These are phyloP conservation scores for Coemansia biformis DNA, from an alignment of 192 early-diverging fungal genomes.

Conservation along the genomic window DNA sequence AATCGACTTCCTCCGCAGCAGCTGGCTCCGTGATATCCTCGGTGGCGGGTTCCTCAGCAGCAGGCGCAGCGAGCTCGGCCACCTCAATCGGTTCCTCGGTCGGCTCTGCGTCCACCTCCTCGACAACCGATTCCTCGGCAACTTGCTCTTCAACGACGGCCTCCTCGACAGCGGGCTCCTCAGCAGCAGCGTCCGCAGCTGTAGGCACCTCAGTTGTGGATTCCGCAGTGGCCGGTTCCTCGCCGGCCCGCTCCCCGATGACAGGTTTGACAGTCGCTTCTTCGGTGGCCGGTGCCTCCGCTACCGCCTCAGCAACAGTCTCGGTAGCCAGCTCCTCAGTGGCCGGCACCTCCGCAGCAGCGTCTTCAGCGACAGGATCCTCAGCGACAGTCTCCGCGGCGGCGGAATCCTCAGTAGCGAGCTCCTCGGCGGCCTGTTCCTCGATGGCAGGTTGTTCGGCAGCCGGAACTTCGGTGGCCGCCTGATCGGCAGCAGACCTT, in stretches of 20 bases:
- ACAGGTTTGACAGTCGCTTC: not conserved
- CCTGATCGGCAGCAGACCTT: not conserved
- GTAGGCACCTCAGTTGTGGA: not conserved
- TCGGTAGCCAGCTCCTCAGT: not conserved
- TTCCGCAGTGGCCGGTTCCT: not conserved
- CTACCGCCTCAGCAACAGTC: not conserved
- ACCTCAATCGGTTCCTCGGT: too few species aligned
- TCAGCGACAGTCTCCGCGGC: not conserved
- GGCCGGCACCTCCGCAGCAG: conserved; percentile 1
- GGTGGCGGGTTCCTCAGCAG: conserved; percentile 4
- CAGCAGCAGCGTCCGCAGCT: not conserved
- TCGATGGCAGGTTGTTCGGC: not conserved
- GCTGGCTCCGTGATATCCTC: not conserved
- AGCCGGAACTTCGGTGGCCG: not conserved
- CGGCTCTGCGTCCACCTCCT: too few species aligned
- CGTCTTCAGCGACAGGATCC: not conserved
- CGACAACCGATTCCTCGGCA: not conserved
- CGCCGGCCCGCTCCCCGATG: conserved; percentile 1
- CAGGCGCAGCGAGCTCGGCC: too few species aligned
- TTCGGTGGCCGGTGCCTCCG: not conserved
- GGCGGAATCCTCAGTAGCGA: not conserved
- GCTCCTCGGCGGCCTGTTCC: conserved; percentile 1
- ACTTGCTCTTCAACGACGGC: not conserved
- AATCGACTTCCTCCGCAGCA: not conserved
- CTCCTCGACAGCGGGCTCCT: not conserved